These are phyloP conservation scores for Cynara cardunculus DNA, from an alignment of 129 eudicot genomes.

Conservation along the genomic window DNA sequence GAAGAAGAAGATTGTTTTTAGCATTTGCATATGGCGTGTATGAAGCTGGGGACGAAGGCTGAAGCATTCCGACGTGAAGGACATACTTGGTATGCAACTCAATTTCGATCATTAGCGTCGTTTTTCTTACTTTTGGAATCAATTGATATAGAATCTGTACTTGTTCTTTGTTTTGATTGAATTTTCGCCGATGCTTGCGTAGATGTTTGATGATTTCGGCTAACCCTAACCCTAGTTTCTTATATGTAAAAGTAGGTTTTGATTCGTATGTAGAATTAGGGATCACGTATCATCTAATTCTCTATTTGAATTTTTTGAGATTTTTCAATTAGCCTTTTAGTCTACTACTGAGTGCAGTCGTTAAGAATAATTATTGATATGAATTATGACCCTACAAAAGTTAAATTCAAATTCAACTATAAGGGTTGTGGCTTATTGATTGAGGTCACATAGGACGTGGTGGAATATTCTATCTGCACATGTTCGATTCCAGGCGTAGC, in stretches of 20 bases:
- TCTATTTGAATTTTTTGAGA: not conserved
- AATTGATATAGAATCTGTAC: not conserved
- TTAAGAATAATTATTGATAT: not conserved
- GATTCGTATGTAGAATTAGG: not conserved
- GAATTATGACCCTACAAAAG: not conserved
- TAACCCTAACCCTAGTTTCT: not conserved
- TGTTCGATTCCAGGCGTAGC: too few species aligned
- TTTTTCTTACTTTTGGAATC: not conserved
- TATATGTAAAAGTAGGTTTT: not conserved
- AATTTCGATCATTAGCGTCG: not conserved
- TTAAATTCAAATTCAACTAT: not conserved
- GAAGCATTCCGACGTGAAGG: slow-evolving; percentile 60
- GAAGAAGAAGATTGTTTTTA: not conserved
- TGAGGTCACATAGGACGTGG: too few species aligned
- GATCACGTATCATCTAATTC: not conserved
- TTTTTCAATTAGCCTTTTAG: not conserved
- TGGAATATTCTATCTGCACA: too few species aligned
- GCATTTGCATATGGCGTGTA: slow-evolving; percentile 36
- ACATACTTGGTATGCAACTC: slow-evolving; percentile 38
- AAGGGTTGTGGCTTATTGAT: too few species aligned
- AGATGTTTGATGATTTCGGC: slow-evolving; percentile 3
- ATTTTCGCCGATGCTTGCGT: not conserved
- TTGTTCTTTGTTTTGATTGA: not conserved
- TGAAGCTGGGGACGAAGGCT: slow-evolving; percentile 63
- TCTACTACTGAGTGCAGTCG: not conserved